Base-by-base conservation (phyloP, 495 filamentous ascomycete species). In the Penicillium atrosanguineum region DNA sequence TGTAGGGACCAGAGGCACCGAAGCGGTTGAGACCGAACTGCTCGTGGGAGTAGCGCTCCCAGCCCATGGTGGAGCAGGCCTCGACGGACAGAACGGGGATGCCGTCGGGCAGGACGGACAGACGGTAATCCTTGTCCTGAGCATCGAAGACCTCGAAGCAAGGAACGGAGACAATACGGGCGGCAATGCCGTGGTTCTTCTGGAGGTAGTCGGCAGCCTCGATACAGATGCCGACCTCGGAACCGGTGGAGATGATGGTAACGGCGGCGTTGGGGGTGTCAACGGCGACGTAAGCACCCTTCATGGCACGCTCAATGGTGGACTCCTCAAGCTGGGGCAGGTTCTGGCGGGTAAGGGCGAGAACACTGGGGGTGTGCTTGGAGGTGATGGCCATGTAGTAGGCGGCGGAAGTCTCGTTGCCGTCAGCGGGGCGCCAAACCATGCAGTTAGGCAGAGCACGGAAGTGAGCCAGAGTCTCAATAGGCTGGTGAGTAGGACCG, bases 391-490 rank as follows among this genome's bases (percentile, higher is more conserved):
- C 89, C 61, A 94, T 78, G 77, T 99, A 99, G 83, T 99, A 99
- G 60, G 95, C 94, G 62, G 91, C 91, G 70, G 88, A 93, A 64
- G 87, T 92, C 87, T 99, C 94, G 79, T 99, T 99, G 61, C 94
- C 94, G 68, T 99, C 94, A 53, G 94, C 94, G 53, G 94, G 94
- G 69, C 94, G 94, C 94, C 94, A 99, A 64, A 97, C 95, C 94
- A 97, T 97, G 83, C 87, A 90, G 87, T 99, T 99, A 61, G 94
- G 94, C 60, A 97, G 83, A 51, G 95, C 95, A 73, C 94, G 94
- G 90, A 97, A 97, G 77, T 99, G 94, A 56, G 94, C 88, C 44
- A 99, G 86, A n/a, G 91, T 96, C 84, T 99, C 94, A 66, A 99
- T 95, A 68, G 94, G 94, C 82, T 99, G 94, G 80, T 99, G 94